Base-by-base conservation (phyloP, 495 filamentous ascomycete species). In the Talaromyces ruber region DNA sequence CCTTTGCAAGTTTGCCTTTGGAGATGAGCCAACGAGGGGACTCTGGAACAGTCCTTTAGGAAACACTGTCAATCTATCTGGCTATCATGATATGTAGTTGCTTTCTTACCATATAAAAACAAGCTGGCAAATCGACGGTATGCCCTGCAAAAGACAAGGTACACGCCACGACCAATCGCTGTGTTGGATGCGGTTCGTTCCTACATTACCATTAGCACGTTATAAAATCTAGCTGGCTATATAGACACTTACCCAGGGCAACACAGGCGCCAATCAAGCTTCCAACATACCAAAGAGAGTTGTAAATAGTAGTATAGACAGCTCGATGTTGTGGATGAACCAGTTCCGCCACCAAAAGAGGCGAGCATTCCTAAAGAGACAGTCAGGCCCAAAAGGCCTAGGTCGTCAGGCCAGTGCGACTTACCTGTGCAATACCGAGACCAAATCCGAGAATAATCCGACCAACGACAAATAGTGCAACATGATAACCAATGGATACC, bases 281-380 rank as follows among this genome's bases (percentile, higher is more conserved):
- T 59, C 84, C 54, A 1, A 57, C 28, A 34, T 57, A 57, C 85
- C 81, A 87, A 66, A 81, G 77, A 69, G 81, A 82, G 73, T 89
- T 88, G 69, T 88, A 89, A 39, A 88, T 81, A 25, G 83, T 82
- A 45, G 83, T 87, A 68, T 88, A 80, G 66, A 83, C 76, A 34
- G 80, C 85, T 72, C 85, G 85, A 60, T 88, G 85, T 70, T 88
- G 85, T 47, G 86, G 83, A 65, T 88, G 85, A 45, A 79, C 80
- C 55, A 89, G 70, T 72, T 89, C 86, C 30, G 84, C 84, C 43
- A 88, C 77, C 59, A 89, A 72, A 65, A 88, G 79, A 51, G 86
- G 85, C 12, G 86, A 82, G 22, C 82, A 80, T 58, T 85, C 79
- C 68, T 88, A 82, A 12, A 14, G 2, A 22, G 16, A 37, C 2